These are phyloP conservation scores for Eleusine indica DNA, from an alignment of 176 grass and related monocot genomes.

Conservation along the genomic window DNA sequence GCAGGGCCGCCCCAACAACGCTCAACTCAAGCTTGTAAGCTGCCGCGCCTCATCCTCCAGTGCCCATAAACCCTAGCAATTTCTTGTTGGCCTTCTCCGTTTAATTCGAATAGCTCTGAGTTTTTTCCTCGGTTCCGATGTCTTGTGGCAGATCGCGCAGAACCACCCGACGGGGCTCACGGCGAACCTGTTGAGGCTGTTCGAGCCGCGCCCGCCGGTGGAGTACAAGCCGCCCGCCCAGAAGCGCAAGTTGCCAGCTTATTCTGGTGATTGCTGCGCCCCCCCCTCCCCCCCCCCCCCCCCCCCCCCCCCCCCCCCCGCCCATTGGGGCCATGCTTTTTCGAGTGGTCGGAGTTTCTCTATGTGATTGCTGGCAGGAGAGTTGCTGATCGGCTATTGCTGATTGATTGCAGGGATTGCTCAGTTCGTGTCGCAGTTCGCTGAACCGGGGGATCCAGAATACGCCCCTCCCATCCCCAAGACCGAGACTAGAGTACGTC, in stretches of 20 bases:
- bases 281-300: background rate
- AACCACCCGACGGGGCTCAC: slow-evolving; percentile 87
- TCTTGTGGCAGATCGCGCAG: slow-evolving; percentile 35
- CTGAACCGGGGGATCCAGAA: slow-evolving; percentile 61
- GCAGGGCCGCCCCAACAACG: too few species aligned
- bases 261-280: slow-evolving; percentile 43
- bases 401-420: slow-evolving; percentile 57
- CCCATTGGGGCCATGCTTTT: background rate
- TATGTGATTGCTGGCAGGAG: background rate
- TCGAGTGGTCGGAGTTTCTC: background rate
- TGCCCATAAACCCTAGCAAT: too few species aligned
- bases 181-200: slow-evolving; percentile 74
- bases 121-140: too few species aligned
- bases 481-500: slow-evolving; percentile 58
- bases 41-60: too few species aligned
- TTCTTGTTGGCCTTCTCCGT: too few species aligned
- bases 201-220: slow-evolving; percentile 69
- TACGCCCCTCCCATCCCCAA: slow-evolving; percentile 63
- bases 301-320: background rate
- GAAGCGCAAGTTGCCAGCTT: slow-evolving; percentile 63
- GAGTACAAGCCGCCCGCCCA: slow-evolving; percentile 71
- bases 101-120: too few species aligned
- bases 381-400: background rate
- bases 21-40: too few species aligned
- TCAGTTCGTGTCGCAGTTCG: slow-evolving; percentile 59